These are phyloP conservation scores for Ceratorhiza oryzae-sativae DNA, from an alignment of 1,284 basidiomycete species.

Conservation along the genomic window DNA sequence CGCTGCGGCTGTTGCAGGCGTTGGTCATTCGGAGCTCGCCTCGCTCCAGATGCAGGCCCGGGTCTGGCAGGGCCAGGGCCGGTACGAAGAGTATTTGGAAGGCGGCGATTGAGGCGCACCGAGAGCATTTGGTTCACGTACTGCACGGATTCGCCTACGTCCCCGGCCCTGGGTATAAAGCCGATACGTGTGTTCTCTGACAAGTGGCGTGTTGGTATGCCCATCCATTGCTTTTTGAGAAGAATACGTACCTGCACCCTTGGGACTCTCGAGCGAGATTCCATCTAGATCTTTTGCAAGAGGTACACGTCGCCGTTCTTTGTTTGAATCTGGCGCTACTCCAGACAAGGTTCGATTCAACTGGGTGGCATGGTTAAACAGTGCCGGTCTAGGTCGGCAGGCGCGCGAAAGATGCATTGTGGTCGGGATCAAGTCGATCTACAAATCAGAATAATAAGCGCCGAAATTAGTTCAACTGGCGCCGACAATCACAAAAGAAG, in stretches of 20 bases:
- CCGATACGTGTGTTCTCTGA: not conserved
- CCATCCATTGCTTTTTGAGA: not conserved
- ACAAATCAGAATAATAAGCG: not conserved
- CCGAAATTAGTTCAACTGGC: not conserved
- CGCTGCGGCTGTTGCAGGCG: not conserved
- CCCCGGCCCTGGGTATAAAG: not conserved
- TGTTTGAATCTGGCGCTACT: not conserved
- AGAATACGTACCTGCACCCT: not conserved
- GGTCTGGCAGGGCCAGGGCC: not conserved
- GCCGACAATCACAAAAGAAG: too few relatives aligned
- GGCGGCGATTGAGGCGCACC: conserved; percentile 13
- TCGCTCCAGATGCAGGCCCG: not conserved
- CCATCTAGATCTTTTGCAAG: conserved; percentile 14
- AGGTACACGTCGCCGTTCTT: conserved; percentile 3
- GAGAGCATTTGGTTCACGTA: conserved; percentile 21
- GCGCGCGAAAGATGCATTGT: not conserved
- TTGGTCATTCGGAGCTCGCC: not conserved
- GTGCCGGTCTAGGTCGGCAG: not conserved
- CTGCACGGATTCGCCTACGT: not conserved
- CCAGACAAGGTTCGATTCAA: not conserved
- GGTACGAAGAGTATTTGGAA: not conserved
- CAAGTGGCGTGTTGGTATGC: not conserved
- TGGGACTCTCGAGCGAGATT: conserved; percentile 10
- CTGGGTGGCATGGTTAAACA: not conserved
- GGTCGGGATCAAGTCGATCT: not conserved